phyloP scores from a whole-genome alignment of 306 rosid genomes.

The Malus sylvestris region DNA sequence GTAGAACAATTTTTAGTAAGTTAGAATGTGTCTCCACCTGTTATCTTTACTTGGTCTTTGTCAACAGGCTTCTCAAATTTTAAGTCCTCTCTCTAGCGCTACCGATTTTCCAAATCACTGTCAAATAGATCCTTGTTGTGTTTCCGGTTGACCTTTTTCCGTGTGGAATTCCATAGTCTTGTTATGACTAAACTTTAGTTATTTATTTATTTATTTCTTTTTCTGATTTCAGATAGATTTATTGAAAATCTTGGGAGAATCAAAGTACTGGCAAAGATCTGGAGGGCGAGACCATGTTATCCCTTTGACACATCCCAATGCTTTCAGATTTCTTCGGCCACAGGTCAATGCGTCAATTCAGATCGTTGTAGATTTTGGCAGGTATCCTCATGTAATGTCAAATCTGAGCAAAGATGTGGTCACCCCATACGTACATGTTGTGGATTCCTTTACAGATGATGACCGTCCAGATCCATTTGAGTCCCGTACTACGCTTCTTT shows the following conservation, averaged over 20 bases:
- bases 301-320: constrained; percentile 97
- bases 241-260: constrained; percentile 46
- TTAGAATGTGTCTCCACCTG: background rate
- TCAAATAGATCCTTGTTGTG: background rate
- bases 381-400: constrained; percentile 66
- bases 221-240: constrained; percentile 65
- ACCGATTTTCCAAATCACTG: background rate
- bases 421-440: constrained; percentile 86
- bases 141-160: background rate
- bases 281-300: constrained; percentile 84
- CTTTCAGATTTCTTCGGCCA: constrained; percentile 81
- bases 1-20: background rate
- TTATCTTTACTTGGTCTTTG: background rate
- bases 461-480: constrained; percentile 65
- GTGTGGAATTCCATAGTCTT: background rate
- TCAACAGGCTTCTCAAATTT: background rate
- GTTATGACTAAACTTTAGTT: constrained; percentile 14
- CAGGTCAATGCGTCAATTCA: constrained; percentile 75
- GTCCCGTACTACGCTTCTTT: constrained; percentile 70
- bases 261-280: constrained; percentile 78
- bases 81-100: background rate
- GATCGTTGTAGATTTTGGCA: constrained; percentile 95
- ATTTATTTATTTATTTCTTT: background rate
- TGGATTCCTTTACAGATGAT: constrained; percentile 69
- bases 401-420: constrained; percentile 89